Conservation (phyloP, 148 eudicot species). For the Pouteria glomerata region DNA sequence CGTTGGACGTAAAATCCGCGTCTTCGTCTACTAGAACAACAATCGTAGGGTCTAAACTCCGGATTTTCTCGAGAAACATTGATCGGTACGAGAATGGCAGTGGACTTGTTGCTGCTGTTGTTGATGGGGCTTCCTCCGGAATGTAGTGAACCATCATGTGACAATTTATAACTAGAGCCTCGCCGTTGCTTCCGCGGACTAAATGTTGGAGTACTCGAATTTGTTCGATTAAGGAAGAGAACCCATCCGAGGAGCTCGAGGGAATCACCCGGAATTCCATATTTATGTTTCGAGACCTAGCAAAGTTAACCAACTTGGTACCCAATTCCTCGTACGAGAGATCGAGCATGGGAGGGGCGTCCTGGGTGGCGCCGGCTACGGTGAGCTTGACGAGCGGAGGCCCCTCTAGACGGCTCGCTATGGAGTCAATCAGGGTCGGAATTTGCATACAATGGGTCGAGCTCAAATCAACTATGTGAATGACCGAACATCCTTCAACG, state of each 20-base stretch:
- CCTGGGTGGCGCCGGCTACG: slow-evolving; percentile 54
- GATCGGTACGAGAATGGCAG: slow-evolving; percentile 20
- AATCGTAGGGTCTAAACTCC: slow-evolving; percentile 48
- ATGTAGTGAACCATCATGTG: slow-evolving; percentile 82
- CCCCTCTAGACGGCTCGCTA: slow-evolving; percentile 40
- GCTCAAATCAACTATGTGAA: slow-evolving; percentile 80
- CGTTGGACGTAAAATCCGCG: slow-evolving; percentile 56
- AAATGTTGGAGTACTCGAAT: slow-evolving; percentile 29
- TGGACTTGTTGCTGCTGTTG: neutral
- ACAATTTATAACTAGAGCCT: slow-evolving; percentile 64
- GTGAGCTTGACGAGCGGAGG: slow-evolving; percentile 65
- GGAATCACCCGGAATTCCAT: slow-evolving; percentile 63
- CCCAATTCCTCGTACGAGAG: slow-evolving; percentile 71
- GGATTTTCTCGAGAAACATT: slow-evolving; percentile 48
- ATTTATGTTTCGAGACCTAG: slow-evolving; percentile 50
- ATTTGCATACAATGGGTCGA: slow-evolving; percentile 93
- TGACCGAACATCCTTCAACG: slow-evolving; percentile 36
- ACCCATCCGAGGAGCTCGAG: slow-evolving; percentile 61
- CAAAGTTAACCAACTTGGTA: slow-evolving; percentile 51
- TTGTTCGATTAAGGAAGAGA: slow-evolving; percentile 51
- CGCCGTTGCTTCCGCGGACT: slow-evolving; percentile 18
- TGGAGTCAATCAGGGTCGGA: slow-evolving; percentile 73
- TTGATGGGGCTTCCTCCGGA: slow-evolving; percentile 38
- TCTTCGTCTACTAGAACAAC: slow-evolving; percentile 78
- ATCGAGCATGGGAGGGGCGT: slow-evolving; percentile 70